Percentiles rank a stretch among this genome's conserved stretches.
These are phyloP conservation scores for Obelidium mucronatum DNA, from an alignment of 192 early-diverging fungal genomes.

Conservation along the genomic window DNA sequence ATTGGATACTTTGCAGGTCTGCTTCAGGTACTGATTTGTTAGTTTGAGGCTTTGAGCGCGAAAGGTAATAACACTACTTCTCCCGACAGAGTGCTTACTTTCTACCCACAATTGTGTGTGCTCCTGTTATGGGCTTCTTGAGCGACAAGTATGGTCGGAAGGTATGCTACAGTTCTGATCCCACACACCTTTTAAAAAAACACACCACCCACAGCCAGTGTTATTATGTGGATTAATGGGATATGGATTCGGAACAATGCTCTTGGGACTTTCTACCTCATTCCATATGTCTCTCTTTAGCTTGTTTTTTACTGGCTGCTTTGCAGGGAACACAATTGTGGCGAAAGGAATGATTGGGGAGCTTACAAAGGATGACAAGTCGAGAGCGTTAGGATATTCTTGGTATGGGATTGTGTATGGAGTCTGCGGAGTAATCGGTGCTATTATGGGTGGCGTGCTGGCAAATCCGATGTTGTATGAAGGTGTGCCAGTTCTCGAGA, in stretches of 20 bases:
- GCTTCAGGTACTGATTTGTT: conserved; percentile 29
- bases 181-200: no score
- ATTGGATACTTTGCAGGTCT: conserved; percentile 49
- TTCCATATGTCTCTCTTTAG: conserved; percentile 34
- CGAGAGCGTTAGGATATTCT: conserved; percentile 46
- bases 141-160: conserved; percentile 47
- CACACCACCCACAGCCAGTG: conserved; percentile 42
- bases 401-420: conserved; percentile 51
- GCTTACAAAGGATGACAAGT: conserved; percentile 39
- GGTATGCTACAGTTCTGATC: background rate
- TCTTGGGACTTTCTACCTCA: conserved; percentile 44
- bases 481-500: conserved; percentile 26
- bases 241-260: conserved; percentile 43
- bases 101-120: conserved; percentile 50
- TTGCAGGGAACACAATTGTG: conserved; percentile 43
- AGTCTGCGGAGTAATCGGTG: conserved; percentile 43
- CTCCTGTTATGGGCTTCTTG: conserved; percentile 46
- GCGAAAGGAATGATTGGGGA: conserved; percentile 58
- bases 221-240: conserved; percentile 42
- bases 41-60: background rate
- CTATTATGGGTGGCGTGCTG: conserved; percentile 46
- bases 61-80: background rate
- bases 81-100: conserved; percentile 38
- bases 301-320: conserved; percentile 46
- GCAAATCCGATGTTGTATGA: conserved; percentile 38